Base-by-base conservation (phyloP, 768 basidiomycete genomes). In the Pulveroboletus ravenelii region DNA sequence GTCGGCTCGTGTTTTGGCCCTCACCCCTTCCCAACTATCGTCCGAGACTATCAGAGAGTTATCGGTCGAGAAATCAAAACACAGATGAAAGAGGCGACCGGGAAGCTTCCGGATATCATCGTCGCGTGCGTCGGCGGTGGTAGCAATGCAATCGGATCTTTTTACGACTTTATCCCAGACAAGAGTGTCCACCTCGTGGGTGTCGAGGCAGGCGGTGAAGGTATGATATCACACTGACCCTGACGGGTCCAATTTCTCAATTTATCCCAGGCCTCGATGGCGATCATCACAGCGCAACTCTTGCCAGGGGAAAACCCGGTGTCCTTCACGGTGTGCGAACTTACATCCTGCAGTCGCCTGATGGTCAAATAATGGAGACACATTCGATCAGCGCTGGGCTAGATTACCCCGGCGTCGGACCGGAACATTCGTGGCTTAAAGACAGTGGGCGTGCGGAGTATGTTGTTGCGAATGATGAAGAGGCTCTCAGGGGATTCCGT, bases 121-220 rank as follows among this genome's bases (percentile, higher is more conserved):
- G 87, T 98, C 5, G 96, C 96, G 20, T 99, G 96, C 67, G 96
- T 98, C 37, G 96, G 96, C 23, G 96, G 96, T 43, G 95, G 96
- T 10, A 90, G 87, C 66, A 98, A 99, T 66, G 93, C 96, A 14
- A 99, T 99, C 56, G 96, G 94, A 25, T 86, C 94, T 10, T 99
- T 99, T 80, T 91, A 90, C 68, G 90, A 97, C 60, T 99, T 98
- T 71, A 94, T 98, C 65, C 74, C 76, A 7, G 92, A 98, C 65
- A 85, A 89, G 69, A 74, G 67, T 39, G 94, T 98, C 18, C 79
- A 87, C 31, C 72, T 99, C 29, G 72, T 98, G 30, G 96, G 96
- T 53, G 95, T 99, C 9, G 96, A 99, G 66, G 96, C 96, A 37
- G 96, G 93, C 51, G 96, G 96, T 45, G 93, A 98, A 76, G 96